Evolutionary conservation across 441 rosid genomes (phyloP).

Genomic region (Melastoma candidum): DNA sequence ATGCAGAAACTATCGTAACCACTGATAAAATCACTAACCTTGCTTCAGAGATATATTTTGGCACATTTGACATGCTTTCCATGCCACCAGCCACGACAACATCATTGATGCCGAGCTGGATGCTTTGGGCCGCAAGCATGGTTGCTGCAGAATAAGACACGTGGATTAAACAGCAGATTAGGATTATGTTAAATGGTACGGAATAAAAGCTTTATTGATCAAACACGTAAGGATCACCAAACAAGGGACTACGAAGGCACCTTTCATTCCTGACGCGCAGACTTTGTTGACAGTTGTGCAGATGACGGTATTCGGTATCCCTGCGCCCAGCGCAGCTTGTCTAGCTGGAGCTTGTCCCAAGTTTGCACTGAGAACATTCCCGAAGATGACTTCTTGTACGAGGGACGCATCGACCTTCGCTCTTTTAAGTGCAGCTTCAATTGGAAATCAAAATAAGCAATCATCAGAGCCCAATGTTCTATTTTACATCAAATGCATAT

Average conservation of each 20-base stretch:
- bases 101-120: slow-evolving; percentile 87
- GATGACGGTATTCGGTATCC: slow-evolving; percentile 74
- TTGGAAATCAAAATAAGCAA: slow-evolving; percentile 4
- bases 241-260: slow-evolving; percentile 22
- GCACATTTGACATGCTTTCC: slow-evolving; percentile 96
- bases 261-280: slow-evolving; percentile 99
- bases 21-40: slow-evolving; percentile 32
- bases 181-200: background rate
- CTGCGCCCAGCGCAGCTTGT: slow-evolving; percentile 96
- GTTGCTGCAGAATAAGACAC: slow-evolving; percentile 48
- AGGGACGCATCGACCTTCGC: slow-evolving; percentile 80
- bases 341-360: slow-evolving; percentile 98
- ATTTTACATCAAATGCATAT: too few species aligned
- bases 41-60: slow-evolving; percentile 89
- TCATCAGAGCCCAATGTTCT: too few species aligned
- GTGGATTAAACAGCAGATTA: background rate
- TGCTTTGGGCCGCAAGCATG: slow-evolving; percentile 89
- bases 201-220: background rate
- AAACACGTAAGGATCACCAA: slow-evolving; percentile 5
- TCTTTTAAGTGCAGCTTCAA: slow-evolving; percentile 78
- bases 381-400: slow-evolving; percentile 89
- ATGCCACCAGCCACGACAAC: slow-evolving; percentile 96
- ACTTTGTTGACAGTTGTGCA: slow-evolving; percentile 96
- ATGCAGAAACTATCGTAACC: too few species aligned
- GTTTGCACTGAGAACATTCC: slow-evolving; percentile 94